Percentiles rank a stretch among this genome's conserved stretches.
Conservation (phyloP, 257 asterid species). For the Rhazya stricta region DNA sequence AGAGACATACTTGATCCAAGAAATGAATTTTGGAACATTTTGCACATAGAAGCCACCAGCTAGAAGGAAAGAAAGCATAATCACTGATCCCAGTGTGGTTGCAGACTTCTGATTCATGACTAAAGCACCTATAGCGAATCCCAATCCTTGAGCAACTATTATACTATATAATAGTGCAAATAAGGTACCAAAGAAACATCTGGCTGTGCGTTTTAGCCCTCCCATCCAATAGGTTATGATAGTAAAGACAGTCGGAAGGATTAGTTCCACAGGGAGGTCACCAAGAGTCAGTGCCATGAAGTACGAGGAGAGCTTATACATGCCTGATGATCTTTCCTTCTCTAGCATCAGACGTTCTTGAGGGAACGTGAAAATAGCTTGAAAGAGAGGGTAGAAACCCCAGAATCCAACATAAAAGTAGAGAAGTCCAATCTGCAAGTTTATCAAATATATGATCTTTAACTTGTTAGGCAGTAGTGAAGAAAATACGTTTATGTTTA, state of each 20-base stretch:
- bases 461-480: neutral
- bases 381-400: slow-evolving; percentile 78
- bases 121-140: slow-evolving; percentile 71
- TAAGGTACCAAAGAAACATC: slow-evolving; percentile 45
- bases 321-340: slow-evolving; percentile 76
- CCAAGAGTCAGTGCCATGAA: slow-evolving; percentile 69
- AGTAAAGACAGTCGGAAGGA: slow-evolving; percentile 63
- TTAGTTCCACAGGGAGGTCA: slow-evolving; percentile 73
- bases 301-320: slow-evolving; percentile 76
- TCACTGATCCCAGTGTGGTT: slow-evolving; percentile 49
- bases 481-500: neutral
- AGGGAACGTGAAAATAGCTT: slow-evolving; percentile 78
- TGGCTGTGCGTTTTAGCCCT: slow-evolving; percentile 42
- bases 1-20: slow-evolving; percentile 68
- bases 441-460: neutral
- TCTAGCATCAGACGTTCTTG: slow-evolving; percentile 56
- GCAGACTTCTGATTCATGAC: slow-evolving; percentile 63
- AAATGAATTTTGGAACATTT: slow-evolving; percentile 49
- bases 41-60: slow-evolving; percentile 67
- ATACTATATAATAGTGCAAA: slow-evolving; percentile 44
- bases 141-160: slow-evolving; percentile 57
- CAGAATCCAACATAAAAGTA: slow-evolving; percentile 60
- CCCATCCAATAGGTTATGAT: slow-evolving; percentile 74
- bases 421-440: slow-evolving; percentile 55
- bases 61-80: slow-evolving; percentile 51